Evolutionary conservation across 169 alveolate genomes (phyloP).

Genomic region (Cytauxzoon felis): DNA sequence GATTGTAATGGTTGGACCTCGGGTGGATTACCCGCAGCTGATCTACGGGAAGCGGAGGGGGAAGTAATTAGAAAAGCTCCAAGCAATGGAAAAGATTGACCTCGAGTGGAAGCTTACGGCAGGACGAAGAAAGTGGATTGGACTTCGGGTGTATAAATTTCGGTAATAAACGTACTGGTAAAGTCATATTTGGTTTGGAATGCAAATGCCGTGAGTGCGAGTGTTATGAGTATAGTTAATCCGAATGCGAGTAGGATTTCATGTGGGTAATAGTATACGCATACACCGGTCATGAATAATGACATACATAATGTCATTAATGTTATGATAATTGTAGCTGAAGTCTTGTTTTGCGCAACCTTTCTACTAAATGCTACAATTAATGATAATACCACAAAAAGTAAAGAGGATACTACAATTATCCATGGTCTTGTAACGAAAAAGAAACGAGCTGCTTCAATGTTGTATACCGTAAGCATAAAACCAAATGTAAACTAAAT

Average conservation of each 20-base stretch:
- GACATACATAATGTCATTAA: conserved; percentile 47
- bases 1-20: too few species aligned
- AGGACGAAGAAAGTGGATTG: too few species aligned
- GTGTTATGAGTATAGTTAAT: conserved; percentile 30
- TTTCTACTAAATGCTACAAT: conserved; percentile 24
- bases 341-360: conserved; percentile 12
- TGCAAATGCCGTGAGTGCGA: conserved; percentile 16
- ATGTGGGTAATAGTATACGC: conserved; percentile 12
- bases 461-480: conserved; percentile 2
- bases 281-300: conserved; percentile 1
- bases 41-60: too few species aligned
- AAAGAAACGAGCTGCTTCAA: conserved; percentile 2
- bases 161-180: conserved; percentile 43
- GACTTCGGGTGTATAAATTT: too few species aligned
- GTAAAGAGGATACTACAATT: neutral
- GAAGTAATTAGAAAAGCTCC: too few species aligned
- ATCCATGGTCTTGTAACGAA: neutral
- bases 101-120: too few species aligned
- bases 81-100: too few species aligned
- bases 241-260: conserved; percentile 48
- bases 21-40: too few species aligned
- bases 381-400: conserved; percentile 13
- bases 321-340: neutral
- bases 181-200: conserved; percentile 53
- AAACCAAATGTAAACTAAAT: conserved; percentile 54